phyloP scores from a whole-genome alignment of 495 filamentous ascomycete genomes.

The Recurvomyces mirabilis region DNA sequence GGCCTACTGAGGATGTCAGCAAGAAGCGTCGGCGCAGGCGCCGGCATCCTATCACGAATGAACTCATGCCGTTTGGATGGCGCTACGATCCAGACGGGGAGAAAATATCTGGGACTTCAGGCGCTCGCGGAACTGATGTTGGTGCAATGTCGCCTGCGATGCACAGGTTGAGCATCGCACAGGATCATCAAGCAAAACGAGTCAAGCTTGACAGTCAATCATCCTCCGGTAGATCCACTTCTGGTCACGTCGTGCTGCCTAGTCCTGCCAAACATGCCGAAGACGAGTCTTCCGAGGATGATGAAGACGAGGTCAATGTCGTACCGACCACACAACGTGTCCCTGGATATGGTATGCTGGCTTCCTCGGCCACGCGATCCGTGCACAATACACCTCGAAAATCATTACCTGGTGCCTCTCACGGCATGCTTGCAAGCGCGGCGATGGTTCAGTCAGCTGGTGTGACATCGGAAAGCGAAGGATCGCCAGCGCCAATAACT shows the following conservation, averaged over 20 bases:
- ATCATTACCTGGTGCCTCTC: not conserved
- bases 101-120: not conserved
- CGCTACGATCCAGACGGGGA: slow-evolving; percentile 9
- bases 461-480: not conserved
- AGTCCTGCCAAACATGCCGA: not conserved
- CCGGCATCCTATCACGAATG: slow-evolving; percentile 13
- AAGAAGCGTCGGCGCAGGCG: slow-evolving; percentile 9
- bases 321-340: too few relatives aligned
- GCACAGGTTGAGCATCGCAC: slow-evolving; percentile 5
- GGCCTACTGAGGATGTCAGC: too few relatives aligned
- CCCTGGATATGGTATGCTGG: too few relatives aligned
- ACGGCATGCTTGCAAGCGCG: not conserved
- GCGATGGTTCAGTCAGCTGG: not conserved
- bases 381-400: not conserved
- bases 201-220: slow-evolving; percentile 1
- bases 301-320: not conserved
- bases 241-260: not conserved
- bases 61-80: slow-evolving; percentile 20
- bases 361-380: too few relatives aligned
- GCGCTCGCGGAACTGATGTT: not conserved
- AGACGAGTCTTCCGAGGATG: not conserved
- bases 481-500: not conserved
- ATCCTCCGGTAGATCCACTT: not conserved
- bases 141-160: slow-evolving; percentile 4
- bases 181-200: slow-evolving; percentile 4